Percentiles rank a stretch among this genome's conserved stretches.
These are phyloP conservation scores for Durotheca rogersii DNA, from an alignment of 495 filamentous ascomycete genomes.

Conservation along the genomic window DNA sequence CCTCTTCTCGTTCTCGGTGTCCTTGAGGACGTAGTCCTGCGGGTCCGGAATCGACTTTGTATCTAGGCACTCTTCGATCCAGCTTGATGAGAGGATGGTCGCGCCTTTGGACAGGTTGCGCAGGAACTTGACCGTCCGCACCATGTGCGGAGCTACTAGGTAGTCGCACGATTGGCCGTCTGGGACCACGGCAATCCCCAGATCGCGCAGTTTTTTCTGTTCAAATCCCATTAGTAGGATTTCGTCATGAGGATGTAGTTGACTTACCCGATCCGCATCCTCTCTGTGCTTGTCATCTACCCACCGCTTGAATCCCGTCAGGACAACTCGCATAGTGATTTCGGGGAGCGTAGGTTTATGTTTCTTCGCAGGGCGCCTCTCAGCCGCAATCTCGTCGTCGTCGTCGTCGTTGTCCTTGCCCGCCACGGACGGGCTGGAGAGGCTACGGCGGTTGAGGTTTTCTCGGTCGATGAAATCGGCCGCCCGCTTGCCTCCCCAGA, in stretches of 20 bases:
- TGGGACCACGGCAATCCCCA: slow-evolving; percentile 78
- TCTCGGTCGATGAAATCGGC: slow-evolving; percentile 58
- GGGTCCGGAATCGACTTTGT: slow-evolving; percentile 54
- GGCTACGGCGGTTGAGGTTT: slow-evolving; percentile 31
- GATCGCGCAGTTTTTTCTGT: slow-evolving; percentile 76
- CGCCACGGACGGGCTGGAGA: slow-evolving; percentile 39
- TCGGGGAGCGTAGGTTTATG: slow-evolving; percentile 59
- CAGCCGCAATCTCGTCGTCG: slow-evolving; percentile 54
- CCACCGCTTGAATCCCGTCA: slow-evolving; percentile 83
- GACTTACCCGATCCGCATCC: slow-evolving; percentile 73
- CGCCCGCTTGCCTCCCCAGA: slow-evolving; percentile 72
- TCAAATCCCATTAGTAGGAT: slow-evolving; percentile 27
- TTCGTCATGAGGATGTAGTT: neutral
- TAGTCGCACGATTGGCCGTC: slow-evolving; percentile 76
- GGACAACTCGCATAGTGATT: slow-evolving; percentile 67
- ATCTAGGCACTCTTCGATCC: slow-evolving; percentile 72
- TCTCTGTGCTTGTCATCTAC: slow-evolving; percentile 64
- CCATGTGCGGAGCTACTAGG: slow-evolving; percentile 80
- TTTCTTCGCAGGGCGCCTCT: slow-evolving; percentile 56
- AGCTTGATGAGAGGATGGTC: slow-evolving; percentile 71
- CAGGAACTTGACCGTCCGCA: slow-evolving; percentile 92
- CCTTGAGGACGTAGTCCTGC: slow-evolving; percentile 63
- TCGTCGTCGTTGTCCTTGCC: slow-evolving; percentile 48
- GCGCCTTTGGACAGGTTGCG: slow-evolving; percentile 77
- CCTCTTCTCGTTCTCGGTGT: slow-evolving; percentile 67